A percentile compares a stretch with the other conserved stretches of the same genome.
Evolutionary conservation across 1,284 basidiomycete species (phyloP).

Genomic region (Fomitiporia mediterranea): DNA sequence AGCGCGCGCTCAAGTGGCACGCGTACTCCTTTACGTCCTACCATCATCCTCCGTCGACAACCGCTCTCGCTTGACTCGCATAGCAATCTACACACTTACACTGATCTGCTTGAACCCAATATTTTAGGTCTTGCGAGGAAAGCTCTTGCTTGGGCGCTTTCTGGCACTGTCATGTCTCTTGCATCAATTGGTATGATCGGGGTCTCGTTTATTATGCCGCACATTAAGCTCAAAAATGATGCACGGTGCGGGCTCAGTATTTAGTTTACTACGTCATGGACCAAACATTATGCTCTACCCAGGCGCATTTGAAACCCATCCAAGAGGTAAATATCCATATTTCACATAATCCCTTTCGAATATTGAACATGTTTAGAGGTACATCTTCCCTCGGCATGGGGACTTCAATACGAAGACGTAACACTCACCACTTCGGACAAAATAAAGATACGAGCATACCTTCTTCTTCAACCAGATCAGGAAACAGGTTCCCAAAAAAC

Average conservation of each 20-base stretch:
- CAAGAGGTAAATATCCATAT: slow-evolving; percentile 8
- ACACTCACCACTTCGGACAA: slow-evolving; percentile 41
- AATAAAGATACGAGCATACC: slow-evolving; percentile 41
- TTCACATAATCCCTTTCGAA: too few species aligned
- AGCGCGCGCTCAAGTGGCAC: not conserved
- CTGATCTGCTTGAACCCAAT: too few species aligned
- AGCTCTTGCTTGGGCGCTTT: too few species aligned
- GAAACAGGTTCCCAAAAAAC: not conserved
- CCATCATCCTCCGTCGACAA: not conserved
- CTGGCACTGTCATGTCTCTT: slow-evolving; percentile 4
- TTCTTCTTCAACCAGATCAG: slow-evolving; percentile 32
- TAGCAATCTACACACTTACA: not conserved
- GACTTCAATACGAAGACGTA: slow-evolving; percentile 42
- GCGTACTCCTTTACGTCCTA: not conserved
- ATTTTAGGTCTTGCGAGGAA: too few species aligned
- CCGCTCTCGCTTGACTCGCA: not conserved
- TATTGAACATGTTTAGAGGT: slow-evolving; percentile 4
- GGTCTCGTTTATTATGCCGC: not conserved
- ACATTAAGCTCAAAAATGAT: not conserved
- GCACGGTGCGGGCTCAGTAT: slow-evolving; percentile 5
- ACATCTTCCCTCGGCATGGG: slow-evolving; percentile 16
- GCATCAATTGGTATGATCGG: slow-evolving; percentile 10
- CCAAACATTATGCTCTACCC: slow-evolving; percentile 21
- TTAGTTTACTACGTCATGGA: slow-evolving; percentile 16
- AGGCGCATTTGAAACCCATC: slow-evolving; percentile 18